These are phyloP conservation scores for Tricholoma terreum DNA, from an alignment of 768 basidiomycete species.

Conservation along the genomic window DNA sequence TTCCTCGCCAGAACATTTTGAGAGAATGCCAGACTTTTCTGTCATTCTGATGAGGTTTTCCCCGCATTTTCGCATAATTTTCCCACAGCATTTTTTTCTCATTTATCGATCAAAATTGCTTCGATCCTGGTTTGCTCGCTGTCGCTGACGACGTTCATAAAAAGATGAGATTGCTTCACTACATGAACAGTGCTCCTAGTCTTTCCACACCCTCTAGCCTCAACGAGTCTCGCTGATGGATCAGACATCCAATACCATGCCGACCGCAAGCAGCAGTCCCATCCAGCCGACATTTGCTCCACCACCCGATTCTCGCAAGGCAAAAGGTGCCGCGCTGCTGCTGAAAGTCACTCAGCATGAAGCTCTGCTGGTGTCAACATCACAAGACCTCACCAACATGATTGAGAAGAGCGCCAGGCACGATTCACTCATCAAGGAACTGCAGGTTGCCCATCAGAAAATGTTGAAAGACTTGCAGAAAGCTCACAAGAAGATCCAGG, in stretches of 20 bases:
- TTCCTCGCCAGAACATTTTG: not conserved
- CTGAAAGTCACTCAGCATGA: no score
- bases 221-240: no score
- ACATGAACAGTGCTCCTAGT: not conserved
- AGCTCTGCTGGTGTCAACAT: no score
- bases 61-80: not conserved
- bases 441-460: not conserved
- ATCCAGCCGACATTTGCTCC: no score
- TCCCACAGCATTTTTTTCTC: not conserved
- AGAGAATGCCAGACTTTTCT: not conserved
- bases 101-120: not conserved
- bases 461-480: not conserved
- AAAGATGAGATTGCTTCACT: not conserved
- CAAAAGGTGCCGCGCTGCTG: no score
- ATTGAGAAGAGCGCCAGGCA: no score
- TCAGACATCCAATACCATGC: no score
- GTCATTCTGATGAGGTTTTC: not conserved
- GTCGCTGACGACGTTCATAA: not conserved
- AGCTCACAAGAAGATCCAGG: not conserved
- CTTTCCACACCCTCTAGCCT: no score
- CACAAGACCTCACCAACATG: no score
- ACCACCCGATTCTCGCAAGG: no score
- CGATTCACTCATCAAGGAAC: not conserved
- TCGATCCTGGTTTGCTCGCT: not conserved
- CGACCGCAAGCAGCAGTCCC: no score